These are phyloP conservation scores for Populus nigra DNA, from an alignment of 345 rosid species.

Conservation along the genomic window DNA sequence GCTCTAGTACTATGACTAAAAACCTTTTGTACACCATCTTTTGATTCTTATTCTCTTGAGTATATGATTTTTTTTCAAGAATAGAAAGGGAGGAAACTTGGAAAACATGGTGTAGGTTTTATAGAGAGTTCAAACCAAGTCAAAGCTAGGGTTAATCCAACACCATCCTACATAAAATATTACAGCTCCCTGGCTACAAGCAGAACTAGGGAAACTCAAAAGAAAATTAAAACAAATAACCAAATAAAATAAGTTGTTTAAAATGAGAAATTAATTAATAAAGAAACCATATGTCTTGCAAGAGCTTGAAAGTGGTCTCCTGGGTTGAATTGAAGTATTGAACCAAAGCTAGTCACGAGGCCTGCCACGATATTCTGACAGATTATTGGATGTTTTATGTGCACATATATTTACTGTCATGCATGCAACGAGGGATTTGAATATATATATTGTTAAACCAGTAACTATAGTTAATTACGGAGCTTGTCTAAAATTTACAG, in stretches of 20 bases:
- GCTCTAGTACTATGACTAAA: conserved; percentile 27
- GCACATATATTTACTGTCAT: neutral
- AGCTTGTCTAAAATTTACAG: neutral
- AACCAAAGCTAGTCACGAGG: neutral
- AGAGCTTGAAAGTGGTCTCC: conserved; percentile 23
- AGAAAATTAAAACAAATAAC: neutral
- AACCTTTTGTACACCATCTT: conserved; percentile 36
- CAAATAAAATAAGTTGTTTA: neutral
- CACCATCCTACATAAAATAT: conserved; percentile 24
- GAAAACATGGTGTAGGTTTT: conserved; percentile 23
- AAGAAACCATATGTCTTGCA: neutral
- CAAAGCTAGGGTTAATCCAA: conserved; percentile 40
- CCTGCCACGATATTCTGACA: neutral
- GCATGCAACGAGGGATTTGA: neutral
- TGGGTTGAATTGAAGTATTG: neutral
- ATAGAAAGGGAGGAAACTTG: conserved; percentile 30
- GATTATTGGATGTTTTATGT: conserved; percentile 6
- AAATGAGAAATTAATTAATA: neutral
- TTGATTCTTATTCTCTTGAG: neutral
- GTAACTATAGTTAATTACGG: neutral
- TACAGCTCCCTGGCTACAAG: conserved; percentile 12
- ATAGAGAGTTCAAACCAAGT: conserved; percentile 43
- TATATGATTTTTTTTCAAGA: conserved; percentile 10
- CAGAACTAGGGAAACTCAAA: conserved; percentile 37
- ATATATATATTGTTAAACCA: neutral